Conservation (phyloP, 768 basidiomycete genomes). For the Agrocybe praecox region DNA sequence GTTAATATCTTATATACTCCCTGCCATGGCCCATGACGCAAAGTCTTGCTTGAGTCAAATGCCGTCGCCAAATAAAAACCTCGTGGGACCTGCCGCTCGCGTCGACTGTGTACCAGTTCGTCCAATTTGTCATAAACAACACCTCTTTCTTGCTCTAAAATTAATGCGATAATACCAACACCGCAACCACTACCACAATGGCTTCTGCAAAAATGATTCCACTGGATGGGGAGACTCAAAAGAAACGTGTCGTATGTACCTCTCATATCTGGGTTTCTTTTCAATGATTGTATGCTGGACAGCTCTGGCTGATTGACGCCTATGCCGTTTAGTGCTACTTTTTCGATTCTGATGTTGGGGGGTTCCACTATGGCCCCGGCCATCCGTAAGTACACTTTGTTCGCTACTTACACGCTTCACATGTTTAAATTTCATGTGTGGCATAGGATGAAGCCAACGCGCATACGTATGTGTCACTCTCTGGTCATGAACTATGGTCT, state of each 20-base stretch:
- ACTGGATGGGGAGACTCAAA: constrained; percentile 71
- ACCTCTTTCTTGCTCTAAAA: constrained; percentile 6
- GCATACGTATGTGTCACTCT: constrained; percentile 99
- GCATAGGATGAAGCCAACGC: constrained; percentile 91
- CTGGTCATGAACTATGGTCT: constrained; percentile 99
- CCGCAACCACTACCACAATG: constrained; percentile 3
- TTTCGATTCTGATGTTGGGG: constrained; percentile 99
- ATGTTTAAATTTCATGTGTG: constrained; percentile 15
- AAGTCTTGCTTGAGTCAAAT: constrained; percentile 13
- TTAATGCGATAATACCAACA: constrained; percentile 19
- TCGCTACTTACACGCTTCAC: constrained; percentile 1
- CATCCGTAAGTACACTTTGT: constrained; percentile 66
- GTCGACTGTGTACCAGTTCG: constrained; percentile 11
- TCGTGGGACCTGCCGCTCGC: constrained; percentile 7
- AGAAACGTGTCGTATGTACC: constrained; percentile 83
- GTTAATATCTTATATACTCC: not conserved
- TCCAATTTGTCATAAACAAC: constrained; percentile 8
- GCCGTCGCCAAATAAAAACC: constrained; percentile 22
- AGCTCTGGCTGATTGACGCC: constrained; percentile 11
- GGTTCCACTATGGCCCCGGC: constrained; percentile 98
- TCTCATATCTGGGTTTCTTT: constrained; percentile 13
- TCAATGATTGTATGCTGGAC: constrained; percentile 9
- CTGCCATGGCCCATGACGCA: constrained; percentile 2
- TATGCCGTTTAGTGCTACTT: constrained; percentile 82
- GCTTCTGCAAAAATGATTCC: constrained; percentile 60